Base-by-base conservation (phyloP, 2,329 filamentous ascomycete genomes). In the Stachybotrys chartarum region DNA sequence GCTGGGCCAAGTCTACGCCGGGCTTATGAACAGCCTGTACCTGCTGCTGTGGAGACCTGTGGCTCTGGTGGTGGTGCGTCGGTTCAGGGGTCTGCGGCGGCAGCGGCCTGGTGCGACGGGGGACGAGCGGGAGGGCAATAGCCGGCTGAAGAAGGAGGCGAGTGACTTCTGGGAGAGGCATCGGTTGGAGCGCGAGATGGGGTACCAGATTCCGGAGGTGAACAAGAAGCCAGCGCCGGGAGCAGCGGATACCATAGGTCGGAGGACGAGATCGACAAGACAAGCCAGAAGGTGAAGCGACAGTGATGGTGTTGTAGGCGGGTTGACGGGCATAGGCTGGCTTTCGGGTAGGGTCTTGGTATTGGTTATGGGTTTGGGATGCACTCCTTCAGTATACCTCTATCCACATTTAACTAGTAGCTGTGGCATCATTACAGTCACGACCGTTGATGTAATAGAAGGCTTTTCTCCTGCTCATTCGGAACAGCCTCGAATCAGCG, bases 151-250 rank as follows among this genome's bases (percentile, higher is more conserved):
- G 30, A 66, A 64, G 57, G 71, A 74, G 52, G 63, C 63, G 44
- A 75, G 72, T 49, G 72, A 75, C 50, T 75, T 75, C 50, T 75
- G 72, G 72, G 70, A 72, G 57, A 68, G 68, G 46, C 69, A 75
- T 47, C 60, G 71, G 46, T 49, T 69, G 50, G 72, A 74, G 61
- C 66, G 72, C 59, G 72, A 73, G 49, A 66, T 64, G 17, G 72
- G 69, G 8, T 75, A 75, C 56, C 59, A 62, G 8, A 72, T 75
- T 12, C 72, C 72, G 2, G 67, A 69, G 54, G 71, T 72, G 60
- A 75, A 75, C 35, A 65, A 60, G 61, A 66, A 61, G 53, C 45
- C 45, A n/a, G 45, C 11, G 45, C 45, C 45, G 45, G 16, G 16
- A 8, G 45, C 16, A 17, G 45, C 45, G 45, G 16, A n/a, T 5